Base-by-base conservation (phyloP, 495 filamentous ascomycete genomes). In the Penicillium soppii region DNA sequence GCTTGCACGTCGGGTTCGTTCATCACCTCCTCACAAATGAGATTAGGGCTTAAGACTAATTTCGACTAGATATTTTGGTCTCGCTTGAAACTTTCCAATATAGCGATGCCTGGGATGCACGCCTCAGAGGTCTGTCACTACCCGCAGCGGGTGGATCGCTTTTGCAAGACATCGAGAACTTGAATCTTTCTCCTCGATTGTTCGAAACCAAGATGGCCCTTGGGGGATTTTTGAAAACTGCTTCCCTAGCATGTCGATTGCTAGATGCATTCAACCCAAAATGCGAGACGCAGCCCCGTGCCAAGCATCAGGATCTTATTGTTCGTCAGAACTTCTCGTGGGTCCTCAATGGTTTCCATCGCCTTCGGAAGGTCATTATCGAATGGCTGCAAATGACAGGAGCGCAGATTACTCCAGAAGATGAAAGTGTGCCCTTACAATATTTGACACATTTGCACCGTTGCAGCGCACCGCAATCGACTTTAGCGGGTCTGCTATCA, bases 1-100 rank as follows among this genome's bases (percentile, higher is more conserved):
- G 58, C 60, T 51, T 72, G 65, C 54, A 60, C 57, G 30, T 66
- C 62, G 17, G 74, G 74, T 77, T 42, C 23, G 68, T 69, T 19
- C 26, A 42, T 36, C 26, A 12, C 39, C 43, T 20, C 29, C 19
- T 46, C 30, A 7, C 21, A 22, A 37, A 4, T 29, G 13, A 35
- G 42, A 12, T 15, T 8, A 29, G n/a, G n/a, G n/a, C n/a, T n/a
- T 38, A 17, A 20, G 19, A 48, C 58, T 71, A 44, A 72, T 38
- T 20, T 21, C 35, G 23, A 37, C 9, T 45, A 77, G 74, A 75
- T 44, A 64, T 74, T n/a, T 33, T 77, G 17, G 47, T 52, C 30
- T 63, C 61, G 5, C 52, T 75, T 8, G 74, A 75, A 52, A 32
- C 32, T 19, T 45, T 54, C 5, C 53, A 52, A 21, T 17, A 23